Base-by-base conservation (phyloP, 2,329 filamentous ascomycete genomes). In the Xenoacremonium recifei region DNA sequence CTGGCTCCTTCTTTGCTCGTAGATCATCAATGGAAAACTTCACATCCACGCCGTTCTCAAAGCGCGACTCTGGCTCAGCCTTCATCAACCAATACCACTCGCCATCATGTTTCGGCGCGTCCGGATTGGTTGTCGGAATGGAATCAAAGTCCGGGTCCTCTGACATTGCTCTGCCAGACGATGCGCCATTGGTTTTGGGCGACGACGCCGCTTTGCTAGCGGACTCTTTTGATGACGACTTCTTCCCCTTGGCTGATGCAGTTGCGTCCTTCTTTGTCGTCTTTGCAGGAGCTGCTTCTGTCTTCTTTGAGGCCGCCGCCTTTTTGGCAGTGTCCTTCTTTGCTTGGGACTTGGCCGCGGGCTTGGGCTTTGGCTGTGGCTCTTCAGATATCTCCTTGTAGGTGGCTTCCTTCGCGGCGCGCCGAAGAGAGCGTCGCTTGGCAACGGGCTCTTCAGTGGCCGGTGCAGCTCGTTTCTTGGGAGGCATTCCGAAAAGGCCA, bases 11-110 rank as follows among this genome's bases (percentile, higher is more conserved):
- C 57, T 81, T 85, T 1, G 80, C 77, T 12, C 79, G 77, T 25
- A 99, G 69, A 62, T 97, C 91, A 57, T 97, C 90, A 57, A 99
- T 96, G 1, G 90, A 95, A 68, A 97, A 99, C 53, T 82, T 86
- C 34, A 96, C 89, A 61, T 97, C 91, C 37, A 87, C 73, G 1
- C 90, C 92, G 40, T 90, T 92, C 62, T 95, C 89, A 13, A 90
- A 70, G 5, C 93, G 85, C 4, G 89, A 82, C 55, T 95, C 87
- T 0, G 93, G 92, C 67, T 99, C 87, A 0, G 88, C 87, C 68
- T 92, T 93, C 77, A 93, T 79, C 21, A 93, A 76, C 87, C 87
- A 91, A 65, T 86, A 90, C 65, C 68, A 70, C 37, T 67, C 60
- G 3, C 67, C 70, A 0, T 69, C 64, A 11, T 71, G 69, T 2